Percentiles rank a stretch among this genome's conserved stretches.
Evolutionary conservation across 768 basidiomycete genomes (phyloP).

Genomic region (Lactarius indigo): DNA sequence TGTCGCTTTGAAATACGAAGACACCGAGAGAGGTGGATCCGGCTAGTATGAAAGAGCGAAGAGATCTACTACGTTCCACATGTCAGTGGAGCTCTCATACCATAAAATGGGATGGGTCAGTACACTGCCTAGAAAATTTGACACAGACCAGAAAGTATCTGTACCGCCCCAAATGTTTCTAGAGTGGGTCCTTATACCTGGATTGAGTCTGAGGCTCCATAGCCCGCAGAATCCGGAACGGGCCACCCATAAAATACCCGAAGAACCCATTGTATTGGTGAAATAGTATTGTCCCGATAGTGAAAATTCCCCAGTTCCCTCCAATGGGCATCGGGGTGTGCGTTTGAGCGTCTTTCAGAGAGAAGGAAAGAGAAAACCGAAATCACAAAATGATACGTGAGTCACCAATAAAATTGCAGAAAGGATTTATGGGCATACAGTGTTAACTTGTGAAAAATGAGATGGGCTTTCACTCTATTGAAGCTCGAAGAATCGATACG

Average conservation of each 20-base stretch:
- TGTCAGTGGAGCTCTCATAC: not conserved
- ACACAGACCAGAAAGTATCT: conserved; percentile 18
- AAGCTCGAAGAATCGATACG: too few species aligned
- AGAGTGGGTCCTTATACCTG: conserved; percentile 3
- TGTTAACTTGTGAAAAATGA: too few species aligned
- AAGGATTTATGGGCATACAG: too few species aligned
- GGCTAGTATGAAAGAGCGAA: conserved; percentile 21
- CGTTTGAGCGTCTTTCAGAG: not conserved
- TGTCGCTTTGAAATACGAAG: not conserved
- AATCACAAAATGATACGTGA: not conserved
- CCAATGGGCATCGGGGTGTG: conserved; percentile 4
- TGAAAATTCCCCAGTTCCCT: not conserved
- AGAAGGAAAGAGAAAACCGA: not conserved
- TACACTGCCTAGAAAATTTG: not conserved
- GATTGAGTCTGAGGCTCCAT: not conserved
- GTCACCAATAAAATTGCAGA: not conserved
- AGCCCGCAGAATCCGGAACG: not conserved
- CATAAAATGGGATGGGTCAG: conserved; percentile 4
- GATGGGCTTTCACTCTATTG: too few species aligned
- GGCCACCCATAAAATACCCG: conserved; percentile 18
- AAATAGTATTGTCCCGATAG: not conserved
- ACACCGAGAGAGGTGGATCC: conserved; percentile 14
- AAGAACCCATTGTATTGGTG: conserved; percentile 14
- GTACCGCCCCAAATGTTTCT: conserved; percentile 21
- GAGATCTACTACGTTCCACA: conserved; percentile 20